Evolutionary conservation across 2,329 filamentous ascomycete species (phyloP), one percentile per base, ranked within the genome.

Genomic region (Talaromyces funiculosus): DNA sequence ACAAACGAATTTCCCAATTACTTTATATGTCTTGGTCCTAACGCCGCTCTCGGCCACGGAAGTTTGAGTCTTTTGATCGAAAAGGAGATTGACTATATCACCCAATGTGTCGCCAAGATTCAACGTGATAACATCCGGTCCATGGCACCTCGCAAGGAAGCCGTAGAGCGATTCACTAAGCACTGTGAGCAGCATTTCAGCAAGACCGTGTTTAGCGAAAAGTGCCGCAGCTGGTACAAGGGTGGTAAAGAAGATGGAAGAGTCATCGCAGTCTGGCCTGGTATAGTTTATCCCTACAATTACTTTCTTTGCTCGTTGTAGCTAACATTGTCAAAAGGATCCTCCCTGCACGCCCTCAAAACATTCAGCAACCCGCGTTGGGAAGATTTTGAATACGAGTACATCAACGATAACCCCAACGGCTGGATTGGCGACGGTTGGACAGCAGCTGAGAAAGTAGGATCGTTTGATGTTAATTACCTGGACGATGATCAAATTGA

Each of bases 1-100:
- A 77, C 76, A 5, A 72, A 78, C 0, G 73, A 76, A 1, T 80
- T 81, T 63, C 80, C 80, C 20, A 81, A 81, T 64, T 81, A 73
- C 59, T 74, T 73, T 55, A 72, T 68, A 6, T 69, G 72, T 47
- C 67, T 73, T 8, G 69, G 67, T 2, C 68, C 68, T 2, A 67
- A 71, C 53, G 74, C 73, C 1, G 75, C 75, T 4, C 69, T 76
- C 12, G 76, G 76, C 1, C 80, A 78, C 4, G 80, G 49, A 16
- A 62, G 49, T 26, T 35, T 63, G n/a, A 53, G 31, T 14, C 40
- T 60, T 6, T 16, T 57, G 4, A 55, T 63, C 38, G 58, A 63
- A 20, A 58, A 40, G 22, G 29, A 42, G 31, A 59, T 60, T 45
- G 45, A 58, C 26, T 63, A 63, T 22, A 63, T 63, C 24, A 59